These are phyloP conservation scores for Phalaenopsis aphrodite DNA, from an alignment of 106 monocot genomes.

Conservation along the genomic window DNA sequence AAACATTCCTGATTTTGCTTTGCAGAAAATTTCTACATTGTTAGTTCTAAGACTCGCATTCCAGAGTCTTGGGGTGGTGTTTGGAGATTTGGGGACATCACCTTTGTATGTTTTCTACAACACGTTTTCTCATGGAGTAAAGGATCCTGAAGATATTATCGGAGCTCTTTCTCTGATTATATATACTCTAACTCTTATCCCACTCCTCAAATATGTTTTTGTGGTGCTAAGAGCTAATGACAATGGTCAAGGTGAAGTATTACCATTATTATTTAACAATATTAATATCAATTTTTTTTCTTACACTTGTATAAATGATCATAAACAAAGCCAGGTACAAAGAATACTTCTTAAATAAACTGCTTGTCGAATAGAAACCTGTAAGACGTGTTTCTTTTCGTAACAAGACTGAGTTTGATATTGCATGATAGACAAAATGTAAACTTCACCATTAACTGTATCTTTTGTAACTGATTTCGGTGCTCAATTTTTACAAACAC, in stretches of 20 bases:
- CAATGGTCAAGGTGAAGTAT: constrained; percentile 71
- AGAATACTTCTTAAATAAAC: too few species aligned
- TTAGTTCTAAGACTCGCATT: constrained; percentile 64
- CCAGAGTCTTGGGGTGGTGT: constrained; percentile 85
- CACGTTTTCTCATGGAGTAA: constrained; percentile 63
- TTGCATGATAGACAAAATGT: too few species aligned
- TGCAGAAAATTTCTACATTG: constrained; percentile 69
- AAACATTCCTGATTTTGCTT: not conserved
- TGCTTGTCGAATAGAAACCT: too few species aligned
- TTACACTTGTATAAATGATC: too few species aligned
- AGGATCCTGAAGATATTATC: constrained; percentile 69
- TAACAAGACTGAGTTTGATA: too few species aligned
- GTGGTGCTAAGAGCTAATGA: constrained; percentile 86
- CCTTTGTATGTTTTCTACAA: constrained; percentile 91
- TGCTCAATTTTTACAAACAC: too few species aligned
- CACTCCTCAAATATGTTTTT: constrained; percentile 86
- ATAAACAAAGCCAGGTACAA: too few species aligned
- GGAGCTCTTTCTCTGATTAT: constrained; percentile 96
- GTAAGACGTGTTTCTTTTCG: too few species aligned
- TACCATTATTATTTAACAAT: not conserved
- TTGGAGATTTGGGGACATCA: constrained; percentile 91
- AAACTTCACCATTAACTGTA: too few species aligned
- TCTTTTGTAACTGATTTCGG: too few species aligned
- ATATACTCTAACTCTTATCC: constrained; percentile 76
- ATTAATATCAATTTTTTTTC: too few species aligned